Evolutionary conservation across 31 red algal genomes (phyloP).

Genomic region (Bonnemaisonia californica): DNA sequence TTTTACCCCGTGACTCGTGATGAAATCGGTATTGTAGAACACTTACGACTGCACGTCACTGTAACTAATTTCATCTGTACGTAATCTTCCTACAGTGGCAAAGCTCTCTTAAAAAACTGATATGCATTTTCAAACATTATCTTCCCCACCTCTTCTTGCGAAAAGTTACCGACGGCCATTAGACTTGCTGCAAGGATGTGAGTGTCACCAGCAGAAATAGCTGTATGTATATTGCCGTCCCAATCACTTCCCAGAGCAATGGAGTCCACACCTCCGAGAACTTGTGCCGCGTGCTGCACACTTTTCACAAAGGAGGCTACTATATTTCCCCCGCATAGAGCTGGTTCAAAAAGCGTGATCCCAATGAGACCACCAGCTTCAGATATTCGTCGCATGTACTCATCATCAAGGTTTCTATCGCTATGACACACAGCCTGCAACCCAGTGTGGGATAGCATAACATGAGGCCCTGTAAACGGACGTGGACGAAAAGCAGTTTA

Average conservation of each 20-base stretch:
- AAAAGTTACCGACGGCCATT: conserved; percentile 48
- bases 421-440: conserved; percentile 27
- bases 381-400: conserved; percentile 9
- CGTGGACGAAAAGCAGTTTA: no score
- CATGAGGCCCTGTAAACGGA: conserved; percentile 24
- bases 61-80: no score
- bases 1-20: not conserved
- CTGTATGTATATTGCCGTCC: conserved; percentile 16
- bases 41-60: no score
- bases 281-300: conserved; percentile 2
- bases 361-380: conserved; percentile 30
- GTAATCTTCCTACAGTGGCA: not conserved
- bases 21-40: no score
- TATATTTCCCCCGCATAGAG: conserved; percentile 34
- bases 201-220: conserved; percentile 13
- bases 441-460: conserved; percentile 42
- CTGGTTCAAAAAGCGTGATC: conserved; percentile 25
- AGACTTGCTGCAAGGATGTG: conserved; percentile 22
- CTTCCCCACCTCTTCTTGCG: conserved; percentile 10
- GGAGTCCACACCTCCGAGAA: conserved; percentile 13
- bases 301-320: conserved; percentile 32
- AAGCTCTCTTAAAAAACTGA: not conserved
- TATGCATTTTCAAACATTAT: conserved; percentile 18
- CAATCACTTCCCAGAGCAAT: conserved; percentile 46
- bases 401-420: conserved; percentile 31